A percentile compares a stretch with the other conserved stretches of the same genome.
These are phyloP conservation scores for Ceratocystis destructans DNA, from an alignment of 2,329 filamentous ascomycete genomes.

Conservation along the genomic window DNA sequence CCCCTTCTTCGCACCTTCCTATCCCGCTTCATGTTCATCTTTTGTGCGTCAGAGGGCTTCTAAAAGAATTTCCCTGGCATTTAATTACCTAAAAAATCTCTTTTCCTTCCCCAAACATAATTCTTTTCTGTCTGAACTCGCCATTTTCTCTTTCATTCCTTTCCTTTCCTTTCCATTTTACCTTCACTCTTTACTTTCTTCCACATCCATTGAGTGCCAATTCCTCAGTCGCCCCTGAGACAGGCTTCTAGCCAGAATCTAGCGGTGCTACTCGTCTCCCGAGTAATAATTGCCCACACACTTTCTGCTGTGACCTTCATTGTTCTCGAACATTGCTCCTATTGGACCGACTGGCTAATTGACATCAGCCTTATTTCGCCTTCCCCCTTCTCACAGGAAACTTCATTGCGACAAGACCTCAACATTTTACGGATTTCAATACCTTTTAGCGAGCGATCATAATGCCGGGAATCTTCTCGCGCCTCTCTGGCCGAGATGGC, in stretches of 20 bases:
- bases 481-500: conserved; percentile 61
- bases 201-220: not conserved
- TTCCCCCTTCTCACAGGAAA: not conserved
- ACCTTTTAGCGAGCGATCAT: conserved; percentile 20
- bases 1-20: conserved; percentile 8
- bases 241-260: not conserved
- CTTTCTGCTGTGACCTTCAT: not conserved
- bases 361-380: not conserved
- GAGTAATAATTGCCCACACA: not conserved
- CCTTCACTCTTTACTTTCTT: too few relatives aligned
- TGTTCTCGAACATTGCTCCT: not conserved
- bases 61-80: not conserved
- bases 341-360: not conserved
- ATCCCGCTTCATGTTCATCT: not conserved
- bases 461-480: conserved; percentile 48
- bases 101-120: not conserved
- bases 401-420: not conserved
- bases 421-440: not conserved
- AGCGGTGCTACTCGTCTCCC: not conserved
- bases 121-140: conserved; percentile 1
- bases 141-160: conserved; percentile 12
- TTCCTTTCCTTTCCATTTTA: conserved; percentile 10
- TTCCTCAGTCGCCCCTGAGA: conserved; percentile 12
- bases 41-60: not conserved
- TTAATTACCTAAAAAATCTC: not conserved